A percentile compares a stretch with the other conserved stretches of the same genome.
These are phyloP conservation scores for Sporisorium scitamineum DNA, from an alignment of 1,284 basidiomycete genomes.

Conservation along the genomic window DNA sequence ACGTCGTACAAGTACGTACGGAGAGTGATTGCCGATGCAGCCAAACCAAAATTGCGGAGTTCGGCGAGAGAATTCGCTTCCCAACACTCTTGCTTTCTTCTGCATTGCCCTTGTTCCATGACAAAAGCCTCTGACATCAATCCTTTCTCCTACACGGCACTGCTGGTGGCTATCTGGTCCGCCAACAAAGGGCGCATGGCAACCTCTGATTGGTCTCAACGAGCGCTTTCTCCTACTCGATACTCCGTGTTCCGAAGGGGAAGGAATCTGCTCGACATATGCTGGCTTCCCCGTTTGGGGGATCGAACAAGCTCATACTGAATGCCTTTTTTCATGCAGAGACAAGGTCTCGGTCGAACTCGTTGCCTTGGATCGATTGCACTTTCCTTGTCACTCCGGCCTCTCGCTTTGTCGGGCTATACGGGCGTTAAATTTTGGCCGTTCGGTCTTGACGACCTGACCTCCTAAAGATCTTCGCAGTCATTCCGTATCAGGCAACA, in stretches of 20 bases:
- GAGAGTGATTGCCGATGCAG: slow-evolving; percentile 17
- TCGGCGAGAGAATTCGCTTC: no score
- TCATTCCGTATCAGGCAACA: slow-evolving; percentile 10
- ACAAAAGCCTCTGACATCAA: no score
- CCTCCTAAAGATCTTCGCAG: neutral
- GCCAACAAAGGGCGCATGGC: neutral
- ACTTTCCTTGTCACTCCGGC: neutral
- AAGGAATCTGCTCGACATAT: neutral
- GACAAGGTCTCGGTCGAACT: slow-evolving; percentile 1
- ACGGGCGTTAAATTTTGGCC: neutral
- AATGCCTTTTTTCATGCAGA: neutral
- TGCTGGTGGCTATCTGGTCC: neutral
- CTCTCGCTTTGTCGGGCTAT: neutral
- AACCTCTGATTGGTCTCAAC: neutral
- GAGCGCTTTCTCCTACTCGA: neutral
- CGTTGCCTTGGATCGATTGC: neutral
- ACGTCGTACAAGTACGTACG: neutral
- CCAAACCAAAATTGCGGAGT: neutral
- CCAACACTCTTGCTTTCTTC: no score
- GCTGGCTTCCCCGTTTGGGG: neutral
- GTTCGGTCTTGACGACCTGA: neutral
- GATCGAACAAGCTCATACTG: neutral
- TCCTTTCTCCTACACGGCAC: no score
- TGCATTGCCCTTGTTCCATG: no score
- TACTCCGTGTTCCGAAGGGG: neutral